These are phyloP conservation scores for Cyclanthera cordifolia DNA, from an alignment of 306 rosid species.

Conservation along the genomic window DNA sequence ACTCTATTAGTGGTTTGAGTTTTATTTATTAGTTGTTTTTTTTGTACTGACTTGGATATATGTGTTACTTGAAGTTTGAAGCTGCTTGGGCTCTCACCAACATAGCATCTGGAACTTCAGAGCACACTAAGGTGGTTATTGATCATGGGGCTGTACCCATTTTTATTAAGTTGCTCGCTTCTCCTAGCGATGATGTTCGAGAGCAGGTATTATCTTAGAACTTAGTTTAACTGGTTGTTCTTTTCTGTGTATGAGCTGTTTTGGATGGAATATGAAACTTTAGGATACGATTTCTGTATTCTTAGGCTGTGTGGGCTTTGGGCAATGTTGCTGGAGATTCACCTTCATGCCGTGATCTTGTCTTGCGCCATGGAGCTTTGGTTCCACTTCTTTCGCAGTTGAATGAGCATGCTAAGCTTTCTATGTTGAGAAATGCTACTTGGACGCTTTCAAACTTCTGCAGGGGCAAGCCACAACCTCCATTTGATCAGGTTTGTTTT, in stretches of 20 bases:
- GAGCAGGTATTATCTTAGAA: conserved; percentile 44
- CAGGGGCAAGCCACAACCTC: conserved; percentile 69
- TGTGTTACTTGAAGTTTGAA: conserved; percentile 36
- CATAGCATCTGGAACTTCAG: conserved; percentile 67
- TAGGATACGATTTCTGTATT: background rate
- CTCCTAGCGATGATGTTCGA: conserved; percentile 66
- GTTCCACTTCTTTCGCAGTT: conserved; percentile 46
- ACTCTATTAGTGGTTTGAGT: background rate
- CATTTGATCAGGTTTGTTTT: conserved; percentile 44
- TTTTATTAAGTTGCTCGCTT: conserved; percentile 55
- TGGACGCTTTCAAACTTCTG: conserved; percentile 69
- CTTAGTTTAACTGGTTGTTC: background rate
- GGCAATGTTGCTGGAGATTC: conserved; percentile 80
- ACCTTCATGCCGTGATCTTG: conserved; percentile 69
- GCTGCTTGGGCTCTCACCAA: conserved; percentile 80
- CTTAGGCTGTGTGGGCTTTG: conserved; percentile 64
- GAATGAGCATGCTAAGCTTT: conserved; percentile 66
- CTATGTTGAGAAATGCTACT: conserved; percentile 66
- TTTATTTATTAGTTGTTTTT: background rate
- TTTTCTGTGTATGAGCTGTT: background rate
- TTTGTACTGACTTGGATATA: conserved; percentile 8
- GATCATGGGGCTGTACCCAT: conserved; percentile 69
- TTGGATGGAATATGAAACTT: background rate
- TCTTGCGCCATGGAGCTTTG: conserved; percentile 50
- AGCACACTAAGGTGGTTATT: conserved; percentile 56